Conservation (phyloP, 805 yeast species). For the Lipomyces kockii region DNA sequence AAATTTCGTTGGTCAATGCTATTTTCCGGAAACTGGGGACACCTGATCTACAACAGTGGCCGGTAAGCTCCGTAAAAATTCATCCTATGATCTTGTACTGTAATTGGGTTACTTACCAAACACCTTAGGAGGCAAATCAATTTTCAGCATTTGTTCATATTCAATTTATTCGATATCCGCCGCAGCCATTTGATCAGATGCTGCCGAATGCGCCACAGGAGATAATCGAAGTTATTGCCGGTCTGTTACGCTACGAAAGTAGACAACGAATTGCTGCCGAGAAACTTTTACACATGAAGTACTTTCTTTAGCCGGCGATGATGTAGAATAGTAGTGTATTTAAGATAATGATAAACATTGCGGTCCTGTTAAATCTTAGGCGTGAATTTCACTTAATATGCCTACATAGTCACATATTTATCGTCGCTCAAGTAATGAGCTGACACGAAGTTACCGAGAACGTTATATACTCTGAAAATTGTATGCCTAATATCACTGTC, state of each 20-base stretch:
- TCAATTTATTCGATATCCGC: conserved; percentile 14
- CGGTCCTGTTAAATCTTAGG: neutral
- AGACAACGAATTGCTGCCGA: conserved; percentile 17
- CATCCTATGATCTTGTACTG: no score
- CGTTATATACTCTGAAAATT: neutral
- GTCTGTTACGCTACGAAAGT: conserved; percentile 23
- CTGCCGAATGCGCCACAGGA: conserved; percentile 26
- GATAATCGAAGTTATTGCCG: conserved; percentile 11
- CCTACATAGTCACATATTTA: neutral
- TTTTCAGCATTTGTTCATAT: conserved; percentile 22
- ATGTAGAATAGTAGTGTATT: neutral
- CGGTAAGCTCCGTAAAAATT: conserved; percentile 41
- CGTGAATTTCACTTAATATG: no score
- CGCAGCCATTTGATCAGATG: conserved; percentile 13
- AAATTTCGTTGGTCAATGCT: conserved; percentile 60
- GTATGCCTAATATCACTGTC: neutral
- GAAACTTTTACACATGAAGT: conserved; percentile 12
- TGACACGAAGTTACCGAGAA: neutral
- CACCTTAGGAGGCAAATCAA: conserved; percentile 16
- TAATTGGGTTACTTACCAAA: neutral
- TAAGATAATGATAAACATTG: neutral
- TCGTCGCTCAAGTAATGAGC: neutral
- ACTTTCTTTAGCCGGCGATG: neutral
- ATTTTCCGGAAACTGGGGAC: conserved; percentile 67
- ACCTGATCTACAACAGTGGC: conserved; percentile 55